These are phyloP conservation scores for Juglanconis oblonga DNA, from an alignment of 2,329 filamentous ascomycete genomes.

Conservation along the genomic window DNA sequence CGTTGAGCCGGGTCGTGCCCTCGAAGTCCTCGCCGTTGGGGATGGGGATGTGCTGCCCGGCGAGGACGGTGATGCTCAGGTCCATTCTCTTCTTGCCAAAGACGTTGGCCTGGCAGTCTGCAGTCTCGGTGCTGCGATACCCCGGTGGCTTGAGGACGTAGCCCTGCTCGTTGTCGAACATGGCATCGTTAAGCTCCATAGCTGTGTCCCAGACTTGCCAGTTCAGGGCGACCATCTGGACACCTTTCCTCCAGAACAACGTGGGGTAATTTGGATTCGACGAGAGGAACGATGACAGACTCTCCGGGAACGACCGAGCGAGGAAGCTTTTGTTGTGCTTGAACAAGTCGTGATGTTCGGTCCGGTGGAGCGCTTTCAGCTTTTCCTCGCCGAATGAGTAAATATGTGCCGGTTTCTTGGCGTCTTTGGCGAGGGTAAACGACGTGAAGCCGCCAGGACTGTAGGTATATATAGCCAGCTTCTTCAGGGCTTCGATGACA, in stretches of 20 bases:
- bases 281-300: conserved; percentile 70
- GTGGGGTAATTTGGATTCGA: conserved; percentile 87
- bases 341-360: conserved; percentile 72
- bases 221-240: conserved; percentile 98
- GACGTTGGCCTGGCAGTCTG: conserved; percentile 40
- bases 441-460: conserved; percentile 69
- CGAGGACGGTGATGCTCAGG: conserved; percentile 69
- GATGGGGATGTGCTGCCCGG: conserved; percentile 67
- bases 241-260: conserved; percentile 86
- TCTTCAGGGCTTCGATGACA: conserved; percentile 69
- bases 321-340: conserved; percentile 83
- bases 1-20: conserved; percentile 22
- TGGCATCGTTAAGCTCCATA: conserved; percentile 95
- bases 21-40: conserved; percentile 34
- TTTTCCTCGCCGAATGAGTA: conserved; percentile 85
- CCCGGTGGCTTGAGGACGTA: conserved; percentile 83
- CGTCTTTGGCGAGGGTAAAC: conserved; percentile 60
- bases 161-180: conserved; percentile 84
- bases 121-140: conserved; percentile 53
- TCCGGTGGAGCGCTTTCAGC: conserved; percentile 58
- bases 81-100: conserved; percentile 55
- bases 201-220: conserved; percentile 94
- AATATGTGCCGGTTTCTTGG: conserved; percentile 63
- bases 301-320: conserved; percentile 85
- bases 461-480: conserved; percentile 80